A percentile compares a stretch with the other conserved stretches of the same genome.
These are phyloP conservation scores for Linanthus parryae DNA, from an alignment of 148 eudicot genomes.

Conservation along the genomic window DNA sequence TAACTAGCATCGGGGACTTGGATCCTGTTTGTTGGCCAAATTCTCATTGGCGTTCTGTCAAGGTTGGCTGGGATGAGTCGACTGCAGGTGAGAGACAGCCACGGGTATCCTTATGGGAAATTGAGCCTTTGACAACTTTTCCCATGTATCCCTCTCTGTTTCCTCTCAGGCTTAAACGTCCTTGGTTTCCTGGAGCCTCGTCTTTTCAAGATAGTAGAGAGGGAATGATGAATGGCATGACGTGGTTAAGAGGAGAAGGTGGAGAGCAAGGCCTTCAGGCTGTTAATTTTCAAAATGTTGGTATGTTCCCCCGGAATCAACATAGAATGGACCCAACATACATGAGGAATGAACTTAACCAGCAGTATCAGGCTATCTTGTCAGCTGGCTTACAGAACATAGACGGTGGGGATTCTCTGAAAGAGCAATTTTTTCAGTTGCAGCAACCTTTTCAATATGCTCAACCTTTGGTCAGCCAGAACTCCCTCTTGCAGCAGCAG, in stretches of 20 bases:
- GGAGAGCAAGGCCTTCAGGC: conserved; percentile 75
- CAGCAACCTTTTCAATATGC: conserved; percentile 83
- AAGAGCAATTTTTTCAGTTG: conserved; percentile 64
- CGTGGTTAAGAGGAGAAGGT: conserved; percentile 87
- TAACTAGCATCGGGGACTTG: conserved; percentile 84
- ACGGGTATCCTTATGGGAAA: conserved; percentile 95
- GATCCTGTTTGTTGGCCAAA: conserved; percentile 95
- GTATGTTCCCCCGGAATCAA: conserved; percentile 85
- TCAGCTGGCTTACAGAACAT: conserved; percentile 63
- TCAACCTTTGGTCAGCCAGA: conserved; percentile 52
- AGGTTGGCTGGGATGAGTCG: conserved; percentile 99
- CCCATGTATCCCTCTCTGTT: conserved; percentile 98
- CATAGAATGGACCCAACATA: conserved; percentile 58
- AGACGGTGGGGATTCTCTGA: conserved; percentile 50
- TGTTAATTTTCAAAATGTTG: conserved; percentile 58
- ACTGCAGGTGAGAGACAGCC: conserved; percentile 99
- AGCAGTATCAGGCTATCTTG: conserved; percentile 83
- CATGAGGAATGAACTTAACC: conserved; percentile 54
- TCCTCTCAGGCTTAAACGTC: conserved; percentile 88
- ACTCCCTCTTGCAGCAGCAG: conserved; percentile 54
- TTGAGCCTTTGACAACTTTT: conserved; percentile 94
- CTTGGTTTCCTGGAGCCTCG: conserved; percentile 93
- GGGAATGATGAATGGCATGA: conserved; percentile 62
- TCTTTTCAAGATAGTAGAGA: conserved; percentile 71
- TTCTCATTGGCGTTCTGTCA: conserved; percentile 98